Evolutionary conservation across 495 filamentous ascomycete genomes (phyloP).

Genomic region (Copromyces sp.): DNA sequence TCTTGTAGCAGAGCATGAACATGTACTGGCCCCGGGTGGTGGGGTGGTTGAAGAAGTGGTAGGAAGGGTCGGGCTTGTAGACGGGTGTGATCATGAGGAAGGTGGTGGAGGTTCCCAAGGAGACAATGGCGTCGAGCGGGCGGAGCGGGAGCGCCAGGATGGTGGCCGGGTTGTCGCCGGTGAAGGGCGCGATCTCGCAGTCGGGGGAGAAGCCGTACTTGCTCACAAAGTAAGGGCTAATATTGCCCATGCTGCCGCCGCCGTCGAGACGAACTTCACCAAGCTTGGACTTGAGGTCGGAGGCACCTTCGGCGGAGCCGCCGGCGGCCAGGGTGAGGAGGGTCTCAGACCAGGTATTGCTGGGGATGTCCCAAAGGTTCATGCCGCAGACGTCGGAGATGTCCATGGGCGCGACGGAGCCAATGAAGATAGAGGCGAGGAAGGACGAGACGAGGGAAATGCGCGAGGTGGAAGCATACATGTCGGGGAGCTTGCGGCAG

Average conservation of each 20-base stretch:
- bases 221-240: constrained; percentile 64
- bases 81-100: constrained; percentile 91
- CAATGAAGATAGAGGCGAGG: constrained; percentile 83
- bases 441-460: constrained; percentile 95
- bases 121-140: constrained; percentile 84
- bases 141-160: constrained; percentile 83
- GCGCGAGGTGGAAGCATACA: constrained; percentile 68
- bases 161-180: constrained; percentile 92
- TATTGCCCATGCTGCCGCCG: constrained; percentile 61
- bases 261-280: constrained; percentile 72
- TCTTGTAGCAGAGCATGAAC: constrained; percentile 99
- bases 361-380: constrained; percentile 89
- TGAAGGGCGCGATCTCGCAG: constrained; percentile 75
- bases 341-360: constrained; percentile 58
- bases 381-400: constrained; percentile 94
- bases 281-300: constrained; percentile 66
- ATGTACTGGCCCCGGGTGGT: constrained; percentile 75
- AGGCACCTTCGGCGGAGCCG: constrained; percentile 42
- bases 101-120: constrained; percentile 88
- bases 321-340: constrained; percentile 73
- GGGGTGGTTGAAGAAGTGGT: constrained; percentile 85
- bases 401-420: constrained; percentile 76
- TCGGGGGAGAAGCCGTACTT: constrained; percentile 67
- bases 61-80: constrained; percentile 78
- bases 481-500: constrained; percentile 62